Conservation (phyloP, 352 stramenopile species). For the Peronospora tabacina region DNA sequence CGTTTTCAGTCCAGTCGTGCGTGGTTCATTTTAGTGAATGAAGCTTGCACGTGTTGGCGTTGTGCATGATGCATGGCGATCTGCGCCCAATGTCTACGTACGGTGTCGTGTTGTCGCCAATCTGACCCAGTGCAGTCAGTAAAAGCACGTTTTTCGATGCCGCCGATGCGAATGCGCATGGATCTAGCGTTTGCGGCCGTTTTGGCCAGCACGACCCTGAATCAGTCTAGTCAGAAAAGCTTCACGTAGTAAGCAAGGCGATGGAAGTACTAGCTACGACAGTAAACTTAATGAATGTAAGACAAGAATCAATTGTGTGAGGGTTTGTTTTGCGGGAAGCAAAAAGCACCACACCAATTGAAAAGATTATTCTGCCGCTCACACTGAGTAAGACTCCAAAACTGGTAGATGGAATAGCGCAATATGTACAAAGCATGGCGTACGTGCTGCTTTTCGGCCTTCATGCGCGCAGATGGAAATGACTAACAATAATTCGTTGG, state of each 20-base stretch:
- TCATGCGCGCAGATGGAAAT: no score
- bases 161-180: constrained; percentile 21
- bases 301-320: not conserved
- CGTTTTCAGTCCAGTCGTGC: constrained; percentile 23
- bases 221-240: constrained; percentile 22
- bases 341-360: constrained; percentile 7
- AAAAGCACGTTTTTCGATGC: constrained; percentile 29
- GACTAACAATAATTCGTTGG: no score
- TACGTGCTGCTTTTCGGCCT: no score
- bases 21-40: constrained; percentile 18
- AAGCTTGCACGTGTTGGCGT: constrained; percentile 5
- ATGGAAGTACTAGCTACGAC: constrained; percentile 26
- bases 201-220: constrained; percentile 28
- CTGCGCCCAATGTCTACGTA: constrained; percentile 7
- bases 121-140: constrained; percentile 12
- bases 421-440: no score
- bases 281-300: constrained; percentile 30
- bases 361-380: constrained; percentile 7
- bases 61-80: constrained; percentile 5
- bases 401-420: no score
- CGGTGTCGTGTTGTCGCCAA: constrained; percentile 13
- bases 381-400: no score
- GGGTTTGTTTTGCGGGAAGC: not conserved
- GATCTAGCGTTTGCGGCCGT: constrained; percentile 15
- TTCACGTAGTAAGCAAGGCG: constrained; percentile 10